phyloP scores from a whole-genome alignment of 2,329 filamentous ascomycete species.

The Alternaria brassicicola region DNA sequence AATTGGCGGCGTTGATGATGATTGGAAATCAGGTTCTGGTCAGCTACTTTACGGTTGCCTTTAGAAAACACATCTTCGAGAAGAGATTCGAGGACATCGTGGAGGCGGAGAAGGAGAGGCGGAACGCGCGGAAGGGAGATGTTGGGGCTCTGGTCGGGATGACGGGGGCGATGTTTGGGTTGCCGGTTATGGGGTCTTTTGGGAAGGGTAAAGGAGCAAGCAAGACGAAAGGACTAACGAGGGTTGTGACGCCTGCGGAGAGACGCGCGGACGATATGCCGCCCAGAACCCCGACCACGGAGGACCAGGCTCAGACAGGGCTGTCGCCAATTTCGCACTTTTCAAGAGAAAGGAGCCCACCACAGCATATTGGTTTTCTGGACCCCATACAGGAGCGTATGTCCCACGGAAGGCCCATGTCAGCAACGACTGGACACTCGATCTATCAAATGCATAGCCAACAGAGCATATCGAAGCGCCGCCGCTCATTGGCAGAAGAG shows the following conservation, averaged over 20 bases:
- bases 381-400: conserved; percentile 24
- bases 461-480: conserved; percentile 22
- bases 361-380: conserved; percentile 30
- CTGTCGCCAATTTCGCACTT: conserved; percentile 12
- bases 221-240: conserved; percentile 9
- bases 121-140: conserved; percentile 22
- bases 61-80: conserved; percentile 32
- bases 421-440: conserved; percentile 26
- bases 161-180: conserved; percentile 31
- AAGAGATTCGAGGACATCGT: conserved; percentile 33
- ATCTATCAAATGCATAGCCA: conserved; percentile 27
- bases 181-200: conserved; percentile 31
- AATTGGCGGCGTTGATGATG: conserved; percentile 29
- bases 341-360: conserved; percentile 13
- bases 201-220: conserved; percentile 20
- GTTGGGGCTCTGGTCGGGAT: conserved; percentile 27
- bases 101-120: conserved; percentile 26
- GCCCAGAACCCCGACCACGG: conserved; percentile 10
- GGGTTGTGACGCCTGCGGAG: conserved; percentile 7
- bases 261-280: conserved; percentile 7
- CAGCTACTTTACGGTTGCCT: conserved; percentile 29
- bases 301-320: conserved; percentile 2
- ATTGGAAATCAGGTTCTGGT: conserved; percentile 29
- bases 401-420: conserved; percentile 22
- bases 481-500: conserved; percentile 22